A percentile compares a stretch with the other conserved stretches of the same genome.
Conservation (phyloP, 441 rosid genomes). For the Adansonia madagascariensis region DNA sequence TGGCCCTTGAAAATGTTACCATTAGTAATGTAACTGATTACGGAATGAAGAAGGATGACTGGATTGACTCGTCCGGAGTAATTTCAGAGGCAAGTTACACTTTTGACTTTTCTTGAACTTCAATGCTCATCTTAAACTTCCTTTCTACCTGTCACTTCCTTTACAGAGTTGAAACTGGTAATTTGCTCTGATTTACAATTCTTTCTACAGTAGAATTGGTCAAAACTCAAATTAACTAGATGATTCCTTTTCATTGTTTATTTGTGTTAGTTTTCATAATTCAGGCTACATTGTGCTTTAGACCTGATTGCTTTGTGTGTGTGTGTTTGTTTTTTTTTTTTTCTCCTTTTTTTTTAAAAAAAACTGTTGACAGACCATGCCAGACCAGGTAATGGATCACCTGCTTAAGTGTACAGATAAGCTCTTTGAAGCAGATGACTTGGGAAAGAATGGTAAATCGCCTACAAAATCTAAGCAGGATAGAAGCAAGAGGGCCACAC, state of each 20-base stretch:
- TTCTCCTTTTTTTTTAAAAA: too few relatives aligned
- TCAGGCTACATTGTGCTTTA: not conserved
- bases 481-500: constrained; percentile 29
- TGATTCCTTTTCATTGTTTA: not conserved
- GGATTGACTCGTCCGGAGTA: constrained; percentile 34
- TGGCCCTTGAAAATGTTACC: constrained; percentile 47
- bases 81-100: constrained; percentile 49
- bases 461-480: constrained; percentile 33
- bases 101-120: constrained; percentile 29
- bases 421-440: constrained; percentile 49
- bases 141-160: not conserved
- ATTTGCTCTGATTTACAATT: not conserved
- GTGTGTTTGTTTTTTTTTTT: too few relatives aligned
- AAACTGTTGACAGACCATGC: constrained; percentile 40
- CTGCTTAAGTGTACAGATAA: constrained; percentile 63
- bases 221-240: constrained; percentile 13
- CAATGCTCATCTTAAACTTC: constrained; percentile 14
- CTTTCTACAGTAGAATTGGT: constrained; percentile 4
- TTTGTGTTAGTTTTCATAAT: not conserved
- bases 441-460: constrained; percentile 29
- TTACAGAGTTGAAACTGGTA: not conserved
- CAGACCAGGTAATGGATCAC: constrained; percentile 69
- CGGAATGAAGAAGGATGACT: constrained; percentile 36
- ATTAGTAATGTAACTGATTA: constrained; percentile 22
- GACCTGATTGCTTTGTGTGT: constrained; percentile 1